Evolutionary conservation across 2,329 filamentous ascomycete genomes (phyloP), one percentile per base, ranked within the genome.

Genomic region (Nemania bipapillata): DNA sequence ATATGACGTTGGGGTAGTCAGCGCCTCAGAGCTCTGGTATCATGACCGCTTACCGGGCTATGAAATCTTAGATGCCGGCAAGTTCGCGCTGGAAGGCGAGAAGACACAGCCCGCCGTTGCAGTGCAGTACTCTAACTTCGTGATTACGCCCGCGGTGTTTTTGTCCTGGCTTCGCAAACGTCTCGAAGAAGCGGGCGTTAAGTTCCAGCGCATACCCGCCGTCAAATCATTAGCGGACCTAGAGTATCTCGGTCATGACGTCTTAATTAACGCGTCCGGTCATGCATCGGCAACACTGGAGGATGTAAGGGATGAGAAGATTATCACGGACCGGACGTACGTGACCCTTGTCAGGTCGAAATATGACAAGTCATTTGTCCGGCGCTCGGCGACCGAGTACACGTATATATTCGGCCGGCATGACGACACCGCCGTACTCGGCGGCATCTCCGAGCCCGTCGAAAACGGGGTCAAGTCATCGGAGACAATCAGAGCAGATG

Each of bases 261-360:
- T 59, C 4, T 47, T 59, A 35, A 49, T 59, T 12, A 59, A 59
- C 40, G 56, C 56, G 37, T 59, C 56, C n/a, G 56, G 56, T n/a
- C 22, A 22, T 28, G 56, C 56, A 12, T 59, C 56, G 6, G 37
- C 56, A n/a, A 59, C 56, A 3, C 56, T 59, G 3, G 56, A 49
- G 35, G 56, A 59, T 11, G 42, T 59, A 17, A 59, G 42, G 20
- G 56, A 59, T 20, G 40, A 49, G 40, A 20, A 47, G 26, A 15
- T 49, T 7, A 47, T 58, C 35, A 58, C 55, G n/a, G 55, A 58
- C 55, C 56, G 56, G 35, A 59, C 56, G 2, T 59, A 59, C 26
- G 56, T 59, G n/a, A 49, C 56, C 5, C 35, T 59, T 26, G 56
- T 59, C 37, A 59, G 30, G 37, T 59, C 56, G 3, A 47, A 45